phyloP scores from a whole-genome alignment of 768 basidiomycete genomes.

The Leucosporidium scottii region DNA sequence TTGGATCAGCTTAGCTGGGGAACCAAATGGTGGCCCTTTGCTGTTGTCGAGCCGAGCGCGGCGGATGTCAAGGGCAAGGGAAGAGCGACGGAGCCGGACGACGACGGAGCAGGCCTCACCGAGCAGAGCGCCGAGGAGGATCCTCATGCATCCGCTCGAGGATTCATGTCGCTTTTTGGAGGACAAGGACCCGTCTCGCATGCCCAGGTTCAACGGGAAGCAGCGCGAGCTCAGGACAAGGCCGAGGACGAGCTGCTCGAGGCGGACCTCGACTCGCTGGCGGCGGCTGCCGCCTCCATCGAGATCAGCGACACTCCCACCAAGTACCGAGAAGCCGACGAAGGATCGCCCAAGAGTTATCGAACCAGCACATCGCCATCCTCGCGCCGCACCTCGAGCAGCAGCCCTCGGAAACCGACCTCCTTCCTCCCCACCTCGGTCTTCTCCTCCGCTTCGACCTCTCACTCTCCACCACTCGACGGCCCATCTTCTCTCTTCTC shows the following conservation, averaged over 20 bases:
- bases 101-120: background rate
- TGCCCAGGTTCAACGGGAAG: background rate
- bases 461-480: background rate
- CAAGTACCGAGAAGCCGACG: background rate
- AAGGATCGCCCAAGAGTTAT: background rate
- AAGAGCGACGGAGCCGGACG: background rate
- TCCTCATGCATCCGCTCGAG: background rate
- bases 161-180: constrained; percentile 19
- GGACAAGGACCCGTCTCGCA: constrained; percentile 9
- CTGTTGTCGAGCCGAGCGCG: constrained; percentile 16
- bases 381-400: background rate
- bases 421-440: background rate
- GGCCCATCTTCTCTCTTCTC: constrained; percentile 11
- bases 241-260: constrained; percentile 12
- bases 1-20: constrained; percentile 19
- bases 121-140: background rate
- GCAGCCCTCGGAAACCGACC: background rate
- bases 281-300: background rate
- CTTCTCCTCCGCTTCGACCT: constrained; percentile 1
- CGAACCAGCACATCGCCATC: background rate
- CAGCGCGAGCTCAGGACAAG: background rate
- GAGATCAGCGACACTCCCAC: background rate
- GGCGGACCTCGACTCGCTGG: background rate
- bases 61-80: constrained; percentile 6
- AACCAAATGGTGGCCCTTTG: constrained; percentile 29